Conservation (phyloP, 768 basidiomycete species). For the Russula brevipes region DNA sequence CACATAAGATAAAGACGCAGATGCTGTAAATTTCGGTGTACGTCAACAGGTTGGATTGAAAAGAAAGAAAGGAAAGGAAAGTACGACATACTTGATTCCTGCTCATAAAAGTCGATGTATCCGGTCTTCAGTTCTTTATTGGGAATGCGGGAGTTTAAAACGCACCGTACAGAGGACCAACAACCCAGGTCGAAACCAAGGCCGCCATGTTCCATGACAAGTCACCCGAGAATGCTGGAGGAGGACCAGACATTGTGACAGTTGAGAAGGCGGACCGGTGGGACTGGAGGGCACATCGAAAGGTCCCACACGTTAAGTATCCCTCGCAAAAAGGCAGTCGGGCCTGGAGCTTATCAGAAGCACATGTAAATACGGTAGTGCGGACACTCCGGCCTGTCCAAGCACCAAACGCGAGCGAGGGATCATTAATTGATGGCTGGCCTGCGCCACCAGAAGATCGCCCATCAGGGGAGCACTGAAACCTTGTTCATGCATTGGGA, state of each 20-base stretch:
- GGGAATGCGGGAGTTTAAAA: not conserved
- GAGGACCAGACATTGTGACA: constrained; percentile 1
- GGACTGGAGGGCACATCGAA: not conserved
- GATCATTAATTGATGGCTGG: not conserved
- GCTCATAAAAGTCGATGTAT: not conserved
- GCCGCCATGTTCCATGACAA: not conserved
- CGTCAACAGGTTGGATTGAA: not conserved
- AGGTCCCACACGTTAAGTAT: not conserved
- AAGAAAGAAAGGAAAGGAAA: not conserved
- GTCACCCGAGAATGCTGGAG: constrained; percentile 8
- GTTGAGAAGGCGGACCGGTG: not conserved
- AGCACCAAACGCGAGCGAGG: not conserved
- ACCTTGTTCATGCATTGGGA: not conserved
- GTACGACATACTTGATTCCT: constrained; percentile 9
- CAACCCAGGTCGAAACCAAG: not conserved
- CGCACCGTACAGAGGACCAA: constrained; percentile 19
- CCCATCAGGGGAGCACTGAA: not conserved
- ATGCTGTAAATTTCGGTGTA: not conserved
- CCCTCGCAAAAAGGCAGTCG: too few species aligned
- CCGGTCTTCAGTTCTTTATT: not conserved
- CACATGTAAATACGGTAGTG: not conserved
- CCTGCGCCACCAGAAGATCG: not conserved
- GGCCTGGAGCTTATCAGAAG: not conserved
- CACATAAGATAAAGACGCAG: constrained; percentile 12
- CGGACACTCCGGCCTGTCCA: not conserved